Percentiles rank a stretch among this genome's conserved stretches.
These are phyloP conservation scores for Marasmius fiardii DNA, from an alignment of 1,284 basidiomycete genomes.

Conservation along the genomic window DNA sequence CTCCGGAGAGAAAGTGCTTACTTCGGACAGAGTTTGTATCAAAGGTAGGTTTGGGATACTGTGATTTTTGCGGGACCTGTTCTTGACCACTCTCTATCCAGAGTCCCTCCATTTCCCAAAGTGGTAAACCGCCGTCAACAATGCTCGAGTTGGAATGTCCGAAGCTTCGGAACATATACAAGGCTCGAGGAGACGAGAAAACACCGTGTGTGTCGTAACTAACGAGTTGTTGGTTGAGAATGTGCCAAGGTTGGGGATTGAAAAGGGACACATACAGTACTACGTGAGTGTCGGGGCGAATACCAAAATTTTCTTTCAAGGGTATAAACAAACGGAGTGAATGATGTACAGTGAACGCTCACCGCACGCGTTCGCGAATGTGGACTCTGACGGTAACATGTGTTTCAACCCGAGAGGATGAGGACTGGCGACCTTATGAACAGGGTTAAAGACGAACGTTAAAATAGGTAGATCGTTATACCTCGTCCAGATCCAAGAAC, in stretches of 20 bases:
- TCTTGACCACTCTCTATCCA: constrained; percentile 53
- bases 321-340: background rate
- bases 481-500: constrained; percentile 81
- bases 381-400: constrained; percentile 81
- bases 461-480: background rate
- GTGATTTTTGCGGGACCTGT: constrained; percentile 22
- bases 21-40: constrained; percentile 56
- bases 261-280: constrained; percentile 53
- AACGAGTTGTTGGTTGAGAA: constrained; percentile 11
- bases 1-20: constrained; percentile 34
- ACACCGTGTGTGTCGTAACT: constrained; percentile 87
- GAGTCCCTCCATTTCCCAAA: constrained; percentile 75
- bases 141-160: constrained; percentile 84
- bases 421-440: constrained; percentile 50
- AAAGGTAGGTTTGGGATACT: constrained; percentile 55
- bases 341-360: constrained; percentile 24
- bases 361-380: constrained; percentile 85
- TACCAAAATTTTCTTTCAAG: constrained; percentile 65
- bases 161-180: constrained; percentile 91
- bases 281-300: constrained; percentile 75
- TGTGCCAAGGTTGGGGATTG: background rate
- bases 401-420: constrained; percentile 81
- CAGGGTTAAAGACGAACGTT: background rate
- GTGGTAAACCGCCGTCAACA: constrained; percentile 85
- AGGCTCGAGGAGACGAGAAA: constrained; percentile 86